phyloP scores from a whole-genome alignment of 2,329 filamentous ascomycete genomes.

The Calonectria multiphialidica region DNA sequence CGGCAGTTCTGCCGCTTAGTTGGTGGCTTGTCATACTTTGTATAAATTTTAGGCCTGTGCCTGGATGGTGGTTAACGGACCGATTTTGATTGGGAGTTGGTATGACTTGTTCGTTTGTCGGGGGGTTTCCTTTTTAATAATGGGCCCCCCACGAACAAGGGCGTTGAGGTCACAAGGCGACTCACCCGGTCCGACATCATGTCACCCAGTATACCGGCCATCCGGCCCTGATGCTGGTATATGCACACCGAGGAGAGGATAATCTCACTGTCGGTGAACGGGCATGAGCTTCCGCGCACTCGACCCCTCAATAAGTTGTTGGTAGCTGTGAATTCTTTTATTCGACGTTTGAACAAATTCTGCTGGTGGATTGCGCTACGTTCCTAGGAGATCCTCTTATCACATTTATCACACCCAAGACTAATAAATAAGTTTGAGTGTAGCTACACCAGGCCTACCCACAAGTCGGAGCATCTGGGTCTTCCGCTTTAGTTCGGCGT shows the following conservation, averaged over 20 bases:
- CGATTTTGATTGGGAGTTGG: conserved; percentile 15
- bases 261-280: conserved; percentile 33
- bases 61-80: background rate
- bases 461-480: conserved; percentile 17
- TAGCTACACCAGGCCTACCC: conserved; percentile 12
- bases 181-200: conserved; percentile 44
- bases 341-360: background rate
- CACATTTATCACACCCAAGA: conserved; percentile 6
- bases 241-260: conserved; percentile 19
- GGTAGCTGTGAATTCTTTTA: background rate
- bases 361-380: background rate
- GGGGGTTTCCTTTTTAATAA: conserved; percentile 22
- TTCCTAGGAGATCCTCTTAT: background rate
- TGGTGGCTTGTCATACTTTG: background rate
- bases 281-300: conserved; percentile 9
- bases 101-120: conserved; percentile 20
- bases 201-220: conserved; percentile 40
- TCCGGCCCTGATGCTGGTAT: conserved; percentile 26
- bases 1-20: background rate
- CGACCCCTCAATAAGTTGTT: background rate
- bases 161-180: conserved; percentile 36
- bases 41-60: background rate
- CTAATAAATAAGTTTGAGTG: background rate
- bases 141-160: conserved; percentile 34
- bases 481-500: conserved; percentile 19